Evolutionary conservation across 2,329 filamentous ascomycete species (phyloP).

Genomic region (Herpomyces periplanetae): DNA sequence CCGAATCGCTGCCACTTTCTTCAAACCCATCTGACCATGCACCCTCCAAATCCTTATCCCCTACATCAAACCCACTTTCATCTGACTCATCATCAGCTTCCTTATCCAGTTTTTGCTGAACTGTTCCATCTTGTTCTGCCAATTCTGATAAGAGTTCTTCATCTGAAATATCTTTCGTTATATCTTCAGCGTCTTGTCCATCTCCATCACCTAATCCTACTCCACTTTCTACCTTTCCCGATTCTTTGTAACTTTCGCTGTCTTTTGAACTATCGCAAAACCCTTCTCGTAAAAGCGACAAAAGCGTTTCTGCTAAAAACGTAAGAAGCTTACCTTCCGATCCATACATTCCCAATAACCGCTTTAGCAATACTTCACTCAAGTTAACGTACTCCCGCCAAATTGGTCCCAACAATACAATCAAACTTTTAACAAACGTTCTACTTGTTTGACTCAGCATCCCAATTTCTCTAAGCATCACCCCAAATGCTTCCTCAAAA

Average conservation of each 20-base stretch:
- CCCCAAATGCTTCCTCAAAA: constrained; percentile 5
- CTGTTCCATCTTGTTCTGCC: constrained; percentile 21
- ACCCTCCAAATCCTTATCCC: constrained; percentile 60
- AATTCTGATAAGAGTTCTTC: constrained; percentile 77
- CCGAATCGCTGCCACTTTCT: constrained; percentile 12
- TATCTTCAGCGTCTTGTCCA: constrained; percentile 78
- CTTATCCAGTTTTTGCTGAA: constrained; percentile 15
- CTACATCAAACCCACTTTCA: constrained; percentile 51
- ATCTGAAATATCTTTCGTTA: constrained; percentile 75
- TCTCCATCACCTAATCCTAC: constrained; percentile 82
- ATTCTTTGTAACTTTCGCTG: constrained; percentile 7
- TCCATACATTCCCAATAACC: constrained; percentile 2
- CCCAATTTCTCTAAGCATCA: constrained; percentile 9
- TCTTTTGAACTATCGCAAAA: not conserved
- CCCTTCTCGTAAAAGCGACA: constrained; percentile 1
- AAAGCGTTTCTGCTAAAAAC: too few relatives aligned
- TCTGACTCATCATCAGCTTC: constrained; percentile 13
- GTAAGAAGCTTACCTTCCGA: constrained; percentile 1
- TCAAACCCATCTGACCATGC: constrained; percentile 15
- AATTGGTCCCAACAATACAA: too few relatives aligned
- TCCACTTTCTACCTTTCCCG: constrained; percentile 49
- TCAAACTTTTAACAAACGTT: too few relatives aligned
- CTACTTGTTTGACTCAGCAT: constrained; percentile 7
- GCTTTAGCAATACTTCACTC: constrained; percentile 2
- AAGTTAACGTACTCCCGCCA: too few relatives aligned